phyloP scores from a whole-genome alignment of 106 monocot species.

The Phalaenopsis aphrodite region DNA sequence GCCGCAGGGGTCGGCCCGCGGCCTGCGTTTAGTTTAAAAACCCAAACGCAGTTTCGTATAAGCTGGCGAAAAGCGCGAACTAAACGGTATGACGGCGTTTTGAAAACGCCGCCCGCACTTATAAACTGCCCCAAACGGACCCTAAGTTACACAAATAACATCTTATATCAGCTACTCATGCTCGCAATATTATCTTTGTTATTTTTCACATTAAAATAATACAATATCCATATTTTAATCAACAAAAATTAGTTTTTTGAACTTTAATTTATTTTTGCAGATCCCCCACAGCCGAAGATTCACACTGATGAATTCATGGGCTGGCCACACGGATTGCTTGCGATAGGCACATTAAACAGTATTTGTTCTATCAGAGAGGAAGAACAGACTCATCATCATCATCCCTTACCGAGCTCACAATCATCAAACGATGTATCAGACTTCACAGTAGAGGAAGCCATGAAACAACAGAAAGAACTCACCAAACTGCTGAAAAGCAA shows the following conservation, averaged over 20 bases:
- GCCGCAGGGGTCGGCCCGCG: too few relatives aligned
- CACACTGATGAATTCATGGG: background rate
- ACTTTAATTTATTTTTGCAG: background rate
- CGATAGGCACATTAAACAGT: background rate
- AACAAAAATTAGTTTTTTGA: background rate
- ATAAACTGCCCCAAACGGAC: too few relatives aligned
- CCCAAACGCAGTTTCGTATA: too few relatives aligned
- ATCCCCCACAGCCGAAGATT: background rate
- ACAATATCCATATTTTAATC: too few relatives aligned
- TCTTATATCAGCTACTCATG: too few relatives aligned
- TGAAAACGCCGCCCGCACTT: too few relatives aligned
- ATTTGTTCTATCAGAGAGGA: background rate
- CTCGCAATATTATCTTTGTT: too few relatives aligned
- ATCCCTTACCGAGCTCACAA: background rate
- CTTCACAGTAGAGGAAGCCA: conserved; percentile 60
- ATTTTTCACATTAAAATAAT: too few relatives aligned
- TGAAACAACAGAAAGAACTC: conserved; percentile 50
- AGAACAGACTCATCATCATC: background rate
- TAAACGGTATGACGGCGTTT: too few relatives aligned
- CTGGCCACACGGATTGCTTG: background rate
- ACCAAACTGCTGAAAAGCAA: conserved; percentile 34
- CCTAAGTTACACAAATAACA: too few relatives aligned
- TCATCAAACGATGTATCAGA: conserved; percentile 36
- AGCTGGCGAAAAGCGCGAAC: too few relatives aligned
- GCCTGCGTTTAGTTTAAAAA: too few relatives aligned